phyloP scores from a whole-genome alignment of 1,284 basidiomycete genomes.

The Melampsora occidentalis region DNA sequence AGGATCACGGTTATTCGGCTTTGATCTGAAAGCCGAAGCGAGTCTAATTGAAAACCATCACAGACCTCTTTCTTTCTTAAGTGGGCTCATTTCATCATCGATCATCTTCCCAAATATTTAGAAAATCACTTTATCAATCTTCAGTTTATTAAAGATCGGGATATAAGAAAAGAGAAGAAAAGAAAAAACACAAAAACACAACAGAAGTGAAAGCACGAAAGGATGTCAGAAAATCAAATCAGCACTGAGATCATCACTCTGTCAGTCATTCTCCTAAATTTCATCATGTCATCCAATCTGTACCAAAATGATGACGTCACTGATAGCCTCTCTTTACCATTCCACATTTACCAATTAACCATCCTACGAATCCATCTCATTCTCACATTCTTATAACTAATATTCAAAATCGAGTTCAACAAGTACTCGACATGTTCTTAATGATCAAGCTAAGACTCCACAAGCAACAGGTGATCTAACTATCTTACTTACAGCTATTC shows the following conservation, averaged over 20 bases:
- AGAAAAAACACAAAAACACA: too few relatives aligned
- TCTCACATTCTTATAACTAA: not conserved
- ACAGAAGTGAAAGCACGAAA: too few relatives aligned
- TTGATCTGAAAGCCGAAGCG: too few relatives aligned
- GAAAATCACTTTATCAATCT: too few relatives aligned
- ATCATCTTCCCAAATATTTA: too few relatives aligned
- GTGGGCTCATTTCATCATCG: too few relatives aligned
- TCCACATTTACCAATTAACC: not conserved
- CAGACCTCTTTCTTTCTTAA: too few relatives aligned
- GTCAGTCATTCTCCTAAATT: constrained; percentile 1
- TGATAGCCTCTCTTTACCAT: not conserved
- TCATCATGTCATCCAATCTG: not conserved
- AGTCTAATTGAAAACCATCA: too few relatives aligned
- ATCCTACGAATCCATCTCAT: not conserved
- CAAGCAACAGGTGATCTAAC: constrained; percentile 88
- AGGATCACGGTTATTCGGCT: too few relatives aligned
- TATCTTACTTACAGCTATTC: constrained; percentile 87
- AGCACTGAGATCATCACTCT: constrained; percentile 44
- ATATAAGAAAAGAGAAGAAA: too few relatives aligned
- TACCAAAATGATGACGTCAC: not conserved
- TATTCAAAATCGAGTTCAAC: not conserved
- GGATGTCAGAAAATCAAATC: constrained; percentile 15
- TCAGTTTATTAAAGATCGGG: too few relatives aligned
- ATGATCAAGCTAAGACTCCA: constrained; percentile 48
- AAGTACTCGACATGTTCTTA: constrained; percentile 51